A percentile compares a stretch with the other conserved stretches of the same genome.
phyloP scores from a whole-genome alignment of 1,284 basidiomycete genomes.

The Chalciporus sp. region DNA sequence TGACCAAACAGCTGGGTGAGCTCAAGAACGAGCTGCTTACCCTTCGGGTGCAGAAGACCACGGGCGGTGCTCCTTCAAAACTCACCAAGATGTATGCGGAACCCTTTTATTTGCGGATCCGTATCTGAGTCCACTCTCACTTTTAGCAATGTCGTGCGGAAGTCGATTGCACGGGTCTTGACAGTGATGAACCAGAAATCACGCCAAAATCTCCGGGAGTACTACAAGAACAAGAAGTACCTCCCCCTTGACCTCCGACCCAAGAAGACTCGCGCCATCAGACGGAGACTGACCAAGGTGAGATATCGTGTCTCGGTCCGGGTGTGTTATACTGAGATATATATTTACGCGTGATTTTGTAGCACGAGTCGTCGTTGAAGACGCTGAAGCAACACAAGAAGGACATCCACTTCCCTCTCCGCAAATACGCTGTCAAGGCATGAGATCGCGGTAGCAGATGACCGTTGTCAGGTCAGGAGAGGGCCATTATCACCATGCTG shows the following conservation, averaged over 20 bases:
- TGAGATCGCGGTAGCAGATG: constrained; percentile 41
- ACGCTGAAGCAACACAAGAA: constrained; percentile 93
- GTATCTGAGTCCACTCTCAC: constrained; percentile 2
- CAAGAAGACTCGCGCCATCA: constrained; percentile 99
- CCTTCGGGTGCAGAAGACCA: constrained; percentile 97
- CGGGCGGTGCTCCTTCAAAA: constrained; percentile 94
- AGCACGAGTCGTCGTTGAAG: constrained; percentile 83
- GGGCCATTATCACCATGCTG: constrained; percentile 8
- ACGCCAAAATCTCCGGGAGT: constrained; percentile 95
- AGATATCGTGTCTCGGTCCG: constrained; percentile 23
- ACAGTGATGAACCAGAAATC: constrained; percentile 99
- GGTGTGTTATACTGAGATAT: constrained; percentile 4
- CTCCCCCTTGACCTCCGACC: constrained; percentile 95
- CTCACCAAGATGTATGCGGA: constrained; percentile 92
- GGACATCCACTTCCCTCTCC: constrained; percentile 88
- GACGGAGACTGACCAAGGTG: constrained; percentile 91
- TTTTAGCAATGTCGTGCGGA: constrained; percentile 91
- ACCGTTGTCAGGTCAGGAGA: constrained; percentile 21
- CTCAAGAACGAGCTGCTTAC: constrained; percentile 94
- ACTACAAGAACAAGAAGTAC: constrained; percentile 98
- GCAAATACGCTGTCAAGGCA: constrained; percentile 87
- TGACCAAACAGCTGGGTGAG: constrained; percentile 93
- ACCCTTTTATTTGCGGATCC: neutral
- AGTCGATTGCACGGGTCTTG: constrained; percentile 97
- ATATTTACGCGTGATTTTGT: constrained; percentile 6